phyloP scores from a whole-genome alignment of 768 basidiomycete species.

The Serendipita sp. region DNA sequence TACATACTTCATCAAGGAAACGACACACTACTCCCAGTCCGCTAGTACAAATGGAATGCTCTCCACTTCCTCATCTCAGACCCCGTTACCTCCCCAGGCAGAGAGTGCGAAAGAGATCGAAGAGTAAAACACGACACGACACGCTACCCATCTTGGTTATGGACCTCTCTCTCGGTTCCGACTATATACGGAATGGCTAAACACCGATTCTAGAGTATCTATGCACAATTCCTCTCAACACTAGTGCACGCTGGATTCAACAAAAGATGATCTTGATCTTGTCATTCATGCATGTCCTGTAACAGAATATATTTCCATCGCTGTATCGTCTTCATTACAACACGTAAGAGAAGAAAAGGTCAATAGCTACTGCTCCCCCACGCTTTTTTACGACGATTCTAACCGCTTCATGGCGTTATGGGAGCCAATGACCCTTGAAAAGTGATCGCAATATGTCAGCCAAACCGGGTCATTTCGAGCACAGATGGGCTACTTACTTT shows the following conservation, averaged over 20 bases:
- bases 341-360: background rate
- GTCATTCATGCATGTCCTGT: too few species aligned
- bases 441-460: background rate
- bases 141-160: background rate
- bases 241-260: too few species aligned
- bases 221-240: too few species aligned
- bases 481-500: slow-evolving; percentile 16
- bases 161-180: background rate
- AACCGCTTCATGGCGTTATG: slow-evolving; percentile 3
- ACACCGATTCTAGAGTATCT: too few species aligned
- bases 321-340: background rate
- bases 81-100: background rate
- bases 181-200: too few species aligned
- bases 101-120: background rate
- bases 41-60: background rate
- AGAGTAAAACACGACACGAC: background rate
- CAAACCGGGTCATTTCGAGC: background rate
- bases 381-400: background rate
- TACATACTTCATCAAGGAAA: slow-evolving; percentile 16
- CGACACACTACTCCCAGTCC: background rate
- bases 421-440: background rate
- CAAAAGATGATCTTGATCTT: too few species aligned
- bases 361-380: background rate
- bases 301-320: too few species aligned
- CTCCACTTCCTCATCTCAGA: background rate